Percentiles rank a stretch among this genome's conserved stretches.
Evolutionary conservation across 768 basidiomycete species (phyloP).

Genomic region (Lactarius indigo): DNA sequence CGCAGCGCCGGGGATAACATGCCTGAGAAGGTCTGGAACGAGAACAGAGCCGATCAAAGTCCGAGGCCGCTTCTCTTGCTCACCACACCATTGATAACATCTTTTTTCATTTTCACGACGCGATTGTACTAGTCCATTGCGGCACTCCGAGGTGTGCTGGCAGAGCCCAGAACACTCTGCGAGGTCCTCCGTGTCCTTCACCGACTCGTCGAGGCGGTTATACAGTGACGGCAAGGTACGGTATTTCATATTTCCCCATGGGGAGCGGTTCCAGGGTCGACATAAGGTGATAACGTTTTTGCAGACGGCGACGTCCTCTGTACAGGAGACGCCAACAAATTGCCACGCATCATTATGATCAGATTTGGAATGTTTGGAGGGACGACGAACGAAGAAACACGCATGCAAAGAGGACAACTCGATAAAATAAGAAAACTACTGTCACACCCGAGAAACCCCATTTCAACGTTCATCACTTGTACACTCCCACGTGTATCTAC

Average conservation of each 20-base stretch:
- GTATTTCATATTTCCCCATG: not conserved
- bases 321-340: not conserved
- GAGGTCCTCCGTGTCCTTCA: not conserved
- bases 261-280: not conserved
- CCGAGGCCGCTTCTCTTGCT: not conserved
- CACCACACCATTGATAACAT: not conserved
- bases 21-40: not conserved
- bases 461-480: slow-evolving; percentile 33
- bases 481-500: slow-evolving; percentile 47
- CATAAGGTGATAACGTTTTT: not conserved
- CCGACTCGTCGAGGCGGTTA: not conserved
- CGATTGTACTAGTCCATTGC: too few species aligned
- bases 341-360: not conserved
- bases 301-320: not conserved
- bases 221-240: not conserved
- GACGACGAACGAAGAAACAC: not conserved
- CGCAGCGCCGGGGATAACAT: not conserved
- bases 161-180: not conserved
- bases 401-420: not conserved
- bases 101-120: too few species aligned
- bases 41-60: not conserved
- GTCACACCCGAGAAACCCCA: not conserved
- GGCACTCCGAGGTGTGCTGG: not conserved
- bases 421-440: not conserved
- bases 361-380: not conserved